Evolutionary conservation across 2,329 filamentous ascomycete species (phyloP).

Genomic region (Xylariaceae sp.): DNA sequence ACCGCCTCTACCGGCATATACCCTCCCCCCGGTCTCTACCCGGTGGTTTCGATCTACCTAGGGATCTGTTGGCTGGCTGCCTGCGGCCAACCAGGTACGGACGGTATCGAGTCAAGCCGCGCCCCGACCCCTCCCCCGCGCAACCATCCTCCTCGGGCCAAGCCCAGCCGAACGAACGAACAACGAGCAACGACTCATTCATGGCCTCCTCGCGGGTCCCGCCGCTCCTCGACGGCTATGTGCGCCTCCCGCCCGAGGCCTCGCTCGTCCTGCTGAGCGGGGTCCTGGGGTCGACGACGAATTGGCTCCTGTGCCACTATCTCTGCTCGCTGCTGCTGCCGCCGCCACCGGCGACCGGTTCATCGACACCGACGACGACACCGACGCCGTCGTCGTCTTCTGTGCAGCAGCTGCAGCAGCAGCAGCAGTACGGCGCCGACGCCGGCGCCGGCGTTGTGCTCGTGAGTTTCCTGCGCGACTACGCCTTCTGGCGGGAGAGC

Average conservation of each 20-base stretch:
- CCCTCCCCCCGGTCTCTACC: too few species aligned
- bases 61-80: too few species aligned
- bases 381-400: conserved; percentile 4
- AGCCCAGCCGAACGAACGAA: too few species aligned
- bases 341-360: too few species aligned
- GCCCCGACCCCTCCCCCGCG: too few species aligned
- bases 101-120: too few species aligned
- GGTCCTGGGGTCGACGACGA: conserved; percentile 56
- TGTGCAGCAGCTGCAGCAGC: conserved; percentile 2
- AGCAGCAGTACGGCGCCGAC: conserved; percentile 6
- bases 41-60: too few species aligned
- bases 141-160: too few species aligned
- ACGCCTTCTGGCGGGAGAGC: conserved; percentile 69
- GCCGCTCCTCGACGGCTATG: conserved; percentile 56
- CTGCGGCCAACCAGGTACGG: too few species aligned
- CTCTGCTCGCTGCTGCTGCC: conserved; percentile 43
- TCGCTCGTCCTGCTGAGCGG: conserved; percentile 61
- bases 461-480: conserved; percentile 75
- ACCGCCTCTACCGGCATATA: too few species aligned
- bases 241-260: conserved; percentile 47
- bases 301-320: conserved; percentile 57
- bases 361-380: not conserved
- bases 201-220: conserved; percentile 42
- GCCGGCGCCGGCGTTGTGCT: conserved; percentile 54
- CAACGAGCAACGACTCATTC: conserved; percentile 23